Evolutionary conservation across 2,329 filamentous ascomycete genomes (phyloP), one percentile per base, ranked within the genome.

Genomic region (Fusarium graminum): DNA sequence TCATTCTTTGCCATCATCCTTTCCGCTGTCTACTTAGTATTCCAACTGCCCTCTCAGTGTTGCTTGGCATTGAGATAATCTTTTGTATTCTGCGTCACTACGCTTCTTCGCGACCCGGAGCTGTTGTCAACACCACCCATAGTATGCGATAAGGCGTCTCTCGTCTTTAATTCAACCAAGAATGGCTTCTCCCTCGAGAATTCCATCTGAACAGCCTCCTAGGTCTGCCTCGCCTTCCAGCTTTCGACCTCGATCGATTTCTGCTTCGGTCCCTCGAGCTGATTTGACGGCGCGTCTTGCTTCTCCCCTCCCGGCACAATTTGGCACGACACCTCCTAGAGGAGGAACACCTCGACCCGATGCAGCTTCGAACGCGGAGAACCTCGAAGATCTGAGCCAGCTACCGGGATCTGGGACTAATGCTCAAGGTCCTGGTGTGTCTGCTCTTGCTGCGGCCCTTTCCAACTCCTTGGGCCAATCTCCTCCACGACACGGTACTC

Each of bases 371-470:
- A 69, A 56, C 28, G 39, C 68, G n/a, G 63, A 70, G 36, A 64
- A 69, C 39, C 58, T 80, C 34, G 82, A 81, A 19, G 80, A 76
- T 52, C 78, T 88, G 57, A 85, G 88, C 38, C 90, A 92, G 36
- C 83, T 96, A 36, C 83, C 90, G 10, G 89, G 87, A 59, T 85
- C 85, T 52, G 87, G 82, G 66, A 85, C 87, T 22, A 90, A 87
- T 47, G 79, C 88, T 9, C 87, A 90, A 8, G 93, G 92, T 1
- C 93, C 93, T 8, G 93, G 93, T 25, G 87, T 93, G 46, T 97
- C 94, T 26, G 94, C 93, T 62, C 86, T 98, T 53, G 93, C 94
- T 34, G 92, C 92, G 26, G 94, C 93, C n/a, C 81, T 97, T 65
- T 91, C 91, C 61, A 89, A 90, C 70, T 91, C 90, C 12, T 80